phyloP scores from a whole-genome alignment of 768 basidiomycete genomes.

The Boletellus emodensis region DNA sequence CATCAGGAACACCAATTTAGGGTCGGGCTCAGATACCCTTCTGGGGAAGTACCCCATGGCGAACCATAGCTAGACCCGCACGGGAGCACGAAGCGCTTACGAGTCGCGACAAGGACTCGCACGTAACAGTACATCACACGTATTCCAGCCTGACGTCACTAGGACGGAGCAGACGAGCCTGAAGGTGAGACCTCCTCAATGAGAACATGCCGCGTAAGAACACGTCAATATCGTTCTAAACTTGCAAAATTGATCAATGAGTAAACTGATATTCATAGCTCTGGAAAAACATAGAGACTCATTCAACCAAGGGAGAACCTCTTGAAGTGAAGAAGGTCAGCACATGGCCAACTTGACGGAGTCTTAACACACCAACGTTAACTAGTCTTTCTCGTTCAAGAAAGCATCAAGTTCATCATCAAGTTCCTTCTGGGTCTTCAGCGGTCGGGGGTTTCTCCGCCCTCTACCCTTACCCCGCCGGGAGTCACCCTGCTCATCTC shows the following conservation, averaged over 20 bases:
- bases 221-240: too few relatives aligned
- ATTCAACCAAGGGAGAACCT: neutral
- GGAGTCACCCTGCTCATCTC: conserved; percentile 24
- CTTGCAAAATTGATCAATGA: neutral
- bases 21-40: too few relatives aligned
- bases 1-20: too few relatives aligned
- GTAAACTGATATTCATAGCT: neutral
- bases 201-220: too few relatives aligned
- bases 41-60: too few relatives aligned
- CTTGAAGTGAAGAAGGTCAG: conserved; percentile 4
- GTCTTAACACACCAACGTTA: conserved; percentile 12
- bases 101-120: too few relatives aligned
- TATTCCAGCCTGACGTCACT: too few relatives aligned
- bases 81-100: too few relatives aligned
- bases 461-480: conserved; percentile 31
- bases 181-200: too few relatives aligned
- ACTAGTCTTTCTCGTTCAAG: conserved; percentile 46
- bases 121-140: too few relatives aligned
- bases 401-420: conserved; percentile 84
- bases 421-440: conserved; percentile 68
- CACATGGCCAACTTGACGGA: neutral
- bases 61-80: too few relatives aligned
- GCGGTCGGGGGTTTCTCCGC: conserved; percentile 40
- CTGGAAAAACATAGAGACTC: neutral
- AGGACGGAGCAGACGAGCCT: too few relatives aligned